phyloP scores from a whole-genome alignment of 208 protist species.

The Trypanosomatidae sp. region DNA sequence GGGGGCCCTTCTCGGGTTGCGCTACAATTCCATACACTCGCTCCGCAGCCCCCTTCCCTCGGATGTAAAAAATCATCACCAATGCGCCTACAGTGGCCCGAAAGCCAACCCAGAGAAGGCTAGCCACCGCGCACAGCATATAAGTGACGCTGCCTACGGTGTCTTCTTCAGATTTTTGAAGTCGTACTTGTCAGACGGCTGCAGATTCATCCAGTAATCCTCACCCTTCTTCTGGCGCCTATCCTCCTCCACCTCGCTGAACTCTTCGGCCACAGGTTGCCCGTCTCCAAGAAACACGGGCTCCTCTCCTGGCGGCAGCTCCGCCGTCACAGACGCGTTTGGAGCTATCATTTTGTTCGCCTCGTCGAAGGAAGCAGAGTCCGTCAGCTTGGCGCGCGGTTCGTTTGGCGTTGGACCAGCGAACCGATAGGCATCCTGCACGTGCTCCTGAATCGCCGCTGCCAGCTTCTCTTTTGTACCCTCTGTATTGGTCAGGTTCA shows the following conservation, averaged over 20 bases:
- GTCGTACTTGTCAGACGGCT: slow-evolving; percentile 89
- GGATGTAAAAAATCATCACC: background rate
- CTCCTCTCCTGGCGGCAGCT: slow-evolving; percentile 42
- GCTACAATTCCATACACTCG: background rate
- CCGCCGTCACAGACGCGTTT: slow-evolving; percentile 62
- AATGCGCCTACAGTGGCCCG: background rate
- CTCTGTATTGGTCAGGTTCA: slow-evolving; percentile 88
- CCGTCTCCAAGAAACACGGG: slow-evolving; percentile 40
- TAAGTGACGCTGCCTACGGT: slow-evolving; percentile 34
- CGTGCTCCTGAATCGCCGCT: slow-evolving; percentile 92
- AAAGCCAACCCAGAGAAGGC: background rate
- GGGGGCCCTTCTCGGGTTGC: background rate
- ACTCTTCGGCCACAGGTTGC: slow-evolving; percentile 52
- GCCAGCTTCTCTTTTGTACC: slow-evolving; percentile 91
- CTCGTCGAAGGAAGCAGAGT: slow-evolving; percentile 87
- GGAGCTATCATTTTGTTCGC: slow-evolving; percentile 91
- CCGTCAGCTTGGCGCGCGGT: slow-evolving; percentile 76
- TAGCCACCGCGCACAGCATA: background rate
- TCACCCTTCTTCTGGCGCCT: slow-evolving; percentile 88
- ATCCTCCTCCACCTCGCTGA: slow-evolving; percentile 79
- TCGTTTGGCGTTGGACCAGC: slow-evolving; percentile 83
- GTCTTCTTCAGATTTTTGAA: slow-evolving; percentile 90
- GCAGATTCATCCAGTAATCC: slow-evolving; percentile 93
- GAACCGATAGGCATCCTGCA: slow-evolving; percentile 91
- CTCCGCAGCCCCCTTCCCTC: background rate